Conservation (phyloP, 345 rosid species). For the Citrus mangshanensis region DNA sequence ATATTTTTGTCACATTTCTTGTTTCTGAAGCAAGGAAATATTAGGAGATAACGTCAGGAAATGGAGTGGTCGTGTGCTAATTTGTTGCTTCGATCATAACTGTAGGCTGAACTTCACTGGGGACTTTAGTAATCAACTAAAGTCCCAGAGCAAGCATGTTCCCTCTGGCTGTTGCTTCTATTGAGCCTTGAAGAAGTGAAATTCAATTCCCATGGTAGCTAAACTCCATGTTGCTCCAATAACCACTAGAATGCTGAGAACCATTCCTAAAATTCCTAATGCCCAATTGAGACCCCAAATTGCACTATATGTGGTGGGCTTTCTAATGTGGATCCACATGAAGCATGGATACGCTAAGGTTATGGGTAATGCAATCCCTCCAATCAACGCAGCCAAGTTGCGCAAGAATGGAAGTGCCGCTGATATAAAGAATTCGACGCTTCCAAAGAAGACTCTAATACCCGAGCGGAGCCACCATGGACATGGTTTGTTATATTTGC, state of each 20-base stretch:
- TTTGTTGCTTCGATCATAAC: too few species aligned
- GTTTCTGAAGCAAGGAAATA: neutral
- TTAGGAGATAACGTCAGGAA: neutral
- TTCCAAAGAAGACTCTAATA: slow-evolving; percentile 41
- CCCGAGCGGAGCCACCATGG: slow-evolving; percentile 48
- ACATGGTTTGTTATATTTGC: slow-evolving; percentile 43
- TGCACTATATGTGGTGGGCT: slow-evolving; percentile 27
- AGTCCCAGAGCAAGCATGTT: neutral
- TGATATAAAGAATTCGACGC: slow-evolving; percentile 43
- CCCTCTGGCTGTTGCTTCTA: neutral
- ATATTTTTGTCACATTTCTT: neutral
- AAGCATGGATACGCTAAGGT: slow-evolving; percentile 54
- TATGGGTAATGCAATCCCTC: slow-evolving; percentile 51
- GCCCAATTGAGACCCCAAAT: slow-evolving; percentile 40
- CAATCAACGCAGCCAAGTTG: slow-evolving; percentile 54
- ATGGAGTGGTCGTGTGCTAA: neutral
- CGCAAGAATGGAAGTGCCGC: slow-evolving; percentile 56
- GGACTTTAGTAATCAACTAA: too few species aligned
- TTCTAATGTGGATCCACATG: slow-evolving; percentile 55
- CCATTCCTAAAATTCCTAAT: slow-evolving; percentile 38
- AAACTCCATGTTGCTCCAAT: slow-evolving; percentile 47
- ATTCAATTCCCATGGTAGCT: slow-evolving; percentile 39
- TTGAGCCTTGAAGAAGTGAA: slow-evolving; percentile 51
- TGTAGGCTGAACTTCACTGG: too few species aligned
- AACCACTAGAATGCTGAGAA: slow-evolving; percentile 36